Base-by-base conservation (phyloP, 1,139 yeast species). In the Neolecta irregularis region DNA sequence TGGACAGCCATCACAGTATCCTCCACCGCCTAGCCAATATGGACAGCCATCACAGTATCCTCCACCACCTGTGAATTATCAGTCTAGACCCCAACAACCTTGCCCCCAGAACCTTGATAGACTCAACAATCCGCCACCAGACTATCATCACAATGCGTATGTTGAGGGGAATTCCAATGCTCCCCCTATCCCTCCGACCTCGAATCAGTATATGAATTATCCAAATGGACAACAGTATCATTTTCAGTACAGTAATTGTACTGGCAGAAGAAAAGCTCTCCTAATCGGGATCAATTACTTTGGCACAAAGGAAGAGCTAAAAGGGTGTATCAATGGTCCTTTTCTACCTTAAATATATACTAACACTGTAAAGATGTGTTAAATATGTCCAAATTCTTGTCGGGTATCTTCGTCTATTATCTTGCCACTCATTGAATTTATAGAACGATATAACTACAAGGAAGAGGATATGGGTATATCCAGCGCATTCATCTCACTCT, bases 221-320 rank as follows among this genome's bases (percentile, higher is more conserved):
- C 52, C 50, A 22, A 47, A 47, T 3, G 47, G 45, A 11, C 47
- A 47, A 15, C 40, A 42, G 16, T 48, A 47, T 49, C 58, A 61
- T 34, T 76, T 59, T 54, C 76, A 73, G 53, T 78, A 77, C 58
- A 79, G 93, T 25, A 70, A 71, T 54, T 77, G 88, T 62, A 57
- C 68, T 1, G 93, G 93, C 13, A 61, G 61, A 34, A 71, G 75
- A 46, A 85, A 83, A 60, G 96, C 95, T 1, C 57, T 85, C 41
- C 56, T 83, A 39, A 65, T 85, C 37, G 96, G 96, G 6, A 77
- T 81, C 57, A 85, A 85, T 58, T 85, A 85, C 56, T 64, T 73
- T 47, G 92, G 93, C 7, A 56, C 76, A n/a, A 59, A 57, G 34
- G 75, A 72, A 53, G 73, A 67, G 44, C 62, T 85, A 42, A 62